A percentile compares a stretch with the other conserved stretches of the same genome.
These are phyloP conservation scores for Aspergillus aculeatinus DNA, from an alignment of 2,329 filamentous ascomycete genomes.

Conservation along the genomic window DNA sequence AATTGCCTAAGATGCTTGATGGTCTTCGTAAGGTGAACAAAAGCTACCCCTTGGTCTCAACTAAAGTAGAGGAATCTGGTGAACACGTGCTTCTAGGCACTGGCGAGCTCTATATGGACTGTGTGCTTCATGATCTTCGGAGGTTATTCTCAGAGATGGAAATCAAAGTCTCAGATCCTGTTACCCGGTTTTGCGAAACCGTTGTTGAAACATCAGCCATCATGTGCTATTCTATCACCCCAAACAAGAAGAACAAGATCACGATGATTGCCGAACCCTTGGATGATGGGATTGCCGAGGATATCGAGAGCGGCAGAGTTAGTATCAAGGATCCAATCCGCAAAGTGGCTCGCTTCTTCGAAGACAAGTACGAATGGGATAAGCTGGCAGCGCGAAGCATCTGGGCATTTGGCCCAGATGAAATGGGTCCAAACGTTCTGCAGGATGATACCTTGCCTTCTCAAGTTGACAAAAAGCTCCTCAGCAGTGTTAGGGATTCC, in stretches of 20 bases:
- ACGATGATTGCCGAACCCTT: constrained; percentile 97
- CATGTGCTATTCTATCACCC: constrained; percentile 95
- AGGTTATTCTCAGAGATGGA: constrained; percentile 98
- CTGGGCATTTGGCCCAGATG: constrained; percentile 97
- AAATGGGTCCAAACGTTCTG: constrained; percentile 89
- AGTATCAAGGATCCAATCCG: constrained; percentile 90
- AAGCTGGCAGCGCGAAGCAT: constrained; percentile 90
- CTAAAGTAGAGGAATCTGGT: constrained; percentile 96
- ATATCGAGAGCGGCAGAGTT: constrained; percentile 88
- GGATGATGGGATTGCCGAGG: constrained; percentile 89
- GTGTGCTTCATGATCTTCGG: constrained; percentile 90
- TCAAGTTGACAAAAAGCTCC: constrained; percentile 89
- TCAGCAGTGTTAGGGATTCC: constrained; percentile 84
- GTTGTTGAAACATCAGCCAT: constrained; percentile 96
- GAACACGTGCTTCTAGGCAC: constrained; percentile 95
- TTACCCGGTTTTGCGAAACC: constrained; percentile 96
- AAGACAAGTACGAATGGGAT: constrained; percentile 96
- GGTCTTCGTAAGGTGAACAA: constrained; percentile 96
- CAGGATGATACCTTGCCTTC: constrained; percentile 95
- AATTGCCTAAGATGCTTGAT: constrained; percentile 97
- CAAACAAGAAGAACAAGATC: constrained; percentile 99
- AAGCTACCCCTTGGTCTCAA: constrained; percentile 91
- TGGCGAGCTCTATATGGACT: constrained; percentile 99
- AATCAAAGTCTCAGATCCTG: constrained; percentile 96
- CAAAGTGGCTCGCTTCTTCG: constrained; percentile 94